Evolutionary conservation across 2,329 filamentous ascomycete genomes (phyloP), one percentile per base, ranked within the genome.

Genomic region (Ustulina deusta): DNA sequence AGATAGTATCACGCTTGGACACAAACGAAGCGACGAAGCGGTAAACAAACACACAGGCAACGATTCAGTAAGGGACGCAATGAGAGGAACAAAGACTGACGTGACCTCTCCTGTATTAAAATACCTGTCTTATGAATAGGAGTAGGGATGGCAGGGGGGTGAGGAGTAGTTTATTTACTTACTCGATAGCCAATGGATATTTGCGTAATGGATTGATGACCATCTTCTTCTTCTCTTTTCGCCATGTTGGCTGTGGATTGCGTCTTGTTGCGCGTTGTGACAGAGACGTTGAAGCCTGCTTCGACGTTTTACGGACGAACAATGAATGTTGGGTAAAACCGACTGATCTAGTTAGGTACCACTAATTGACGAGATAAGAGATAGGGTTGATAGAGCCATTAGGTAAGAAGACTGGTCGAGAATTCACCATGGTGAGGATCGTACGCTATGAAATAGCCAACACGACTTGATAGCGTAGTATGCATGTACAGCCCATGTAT

Each of bases 171-270:
- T 57, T 60, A 58, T 38, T 58, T 38, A n/a, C 25, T 61, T 25
- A 40, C 15, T 58, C 6, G 34, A 61, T 61, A 61, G 46, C 52
- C 49, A n/a, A 51, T 66, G 58, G 29, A 61, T 42, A 11, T 38
- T n/a, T 52, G 34, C 20, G 22, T 40, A 61, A 65, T 56, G 29
- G 56, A 61, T 61, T 25, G 11, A 51, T 29, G 49, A 49, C 27
- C 11, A 48, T 54, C 34, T 25, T 22, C 36, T 55, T 11, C n/a
- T 15, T 42, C n/a, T 40, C 2, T 20, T 32, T 32, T 32, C 7
- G 7, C 29, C 29, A 7, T 4, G 7, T 32, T 32, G 29, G 29
- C 29, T 32, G 29, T 32, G 29, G 4, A 32, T 32, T 7, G 4
- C 7, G 29, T 32, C 29, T 32, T 32, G 29, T 32, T 32, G 29